Evolutionary conservation across 2,329 filamentous ascomycete species (phyloP).

Genomic region (Fusarium scirpi): DNA sequence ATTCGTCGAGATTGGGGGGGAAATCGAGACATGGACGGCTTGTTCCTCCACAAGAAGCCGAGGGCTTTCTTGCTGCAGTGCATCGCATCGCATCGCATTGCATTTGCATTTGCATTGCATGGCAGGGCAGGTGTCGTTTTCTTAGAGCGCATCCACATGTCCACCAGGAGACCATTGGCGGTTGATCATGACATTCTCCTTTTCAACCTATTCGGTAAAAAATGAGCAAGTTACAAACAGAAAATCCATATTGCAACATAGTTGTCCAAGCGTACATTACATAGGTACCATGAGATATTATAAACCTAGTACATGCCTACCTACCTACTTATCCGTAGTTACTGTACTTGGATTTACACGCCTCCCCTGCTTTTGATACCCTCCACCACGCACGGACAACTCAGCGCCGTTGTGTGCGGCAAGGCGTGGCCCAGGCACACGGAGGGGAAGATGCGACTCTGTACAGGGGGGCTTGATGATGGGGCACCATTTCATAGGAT

Average conservation of each 20-base stretch:
- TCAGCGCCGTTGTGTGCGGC: conserved; percentile 44
- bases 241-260: conserved; percentile 22
- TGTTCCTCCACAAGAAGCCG: conserved; percentile 30
- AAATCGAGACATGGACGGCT: conserved; percentile 20
- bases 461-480: conserved; percentile 54
- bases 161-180: conserved; percentile 28
- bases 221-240: conserved; percentile 17
- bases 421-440: conserved; percentile 44
- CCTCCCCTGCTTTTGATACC: conserved; percentile 39
- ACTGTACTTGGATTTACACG: conserved; percentile 22
- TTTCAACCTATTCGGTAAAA: conserved; percentile 13
- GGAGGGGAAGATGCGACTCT: conserved; percentile 34
- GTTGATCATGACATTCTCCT: conserved; percentile 7
- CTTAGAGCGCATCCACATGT: conserved; percentile 29
- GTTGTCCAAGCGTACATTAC: conserved; percentile 41
- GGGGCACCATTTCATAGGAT: conserved; percentile 58
- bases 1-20: conserved; percentile 36
- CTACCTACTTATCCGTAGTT: too few species aligned
- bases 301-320: conserved; percentile 5
- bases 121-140: conserved; percentile 33
- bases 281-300: conserved; percentile 12
- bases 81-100: conserved; percentile 36
- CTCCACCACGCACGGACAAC: conserved; percentile 52
- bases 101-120: conserved; percentile 43
- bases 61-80: conserved; percentile 27